Evolutionary conservation across 2,329 filamentous ascomycete genomes (phyloP).

Genomic region (Pseudogymnoascus sp.): DNA sequence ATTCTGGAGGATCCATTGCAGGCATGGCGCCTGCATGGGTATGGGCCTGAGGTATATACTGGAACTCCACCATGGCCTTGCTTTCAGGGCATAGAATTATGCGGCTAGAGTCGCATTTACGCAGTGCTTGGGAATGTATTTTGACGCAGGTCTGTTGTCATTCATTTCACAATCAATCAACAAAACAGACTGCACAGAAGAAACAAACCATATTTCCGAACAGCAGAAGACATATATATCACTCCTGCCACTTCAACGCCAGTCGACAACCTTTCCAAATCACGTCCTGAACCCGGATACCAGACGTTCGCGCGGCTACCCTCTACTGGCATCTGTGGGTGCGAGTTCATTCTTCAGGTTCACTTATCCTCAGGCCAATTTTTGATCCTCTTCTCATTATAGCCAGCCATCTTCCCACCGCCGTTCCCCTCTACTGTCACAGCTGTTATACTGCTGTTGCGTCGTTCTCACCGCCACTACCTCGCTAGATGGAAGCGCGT

Average conservation of each 20-base stretch:
- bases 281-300: background rate
- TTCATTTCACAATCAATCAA: background rate
- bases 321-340: background rate
- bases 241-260: background rate
- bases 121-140: background rate
- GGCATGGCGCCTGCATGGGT: background rate
- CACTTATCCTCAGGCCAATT: background rate
- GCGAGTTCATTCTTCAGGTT: background rate
- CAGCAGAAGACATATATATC: background rate
- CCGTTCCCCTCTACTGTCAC: background rate
- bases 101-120: background rate
- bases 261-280: background rate
- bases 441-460: no score
- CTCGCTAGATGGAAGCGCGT: no score
- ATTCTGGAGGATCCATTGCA: background rate
- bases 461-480: no score
- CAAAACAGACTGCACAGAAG: background rate
- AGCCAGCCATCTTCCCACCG: background rate
- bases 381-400: background rate
- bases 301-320: background rate
- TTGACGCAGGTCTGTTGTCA: no score
- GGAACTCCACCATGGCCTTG: background rate
- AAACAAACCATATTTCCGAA: background rate
- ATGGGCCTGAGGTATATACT: background rate
- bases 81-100: background rate